Evolutionary conservation across 2,329 filamentous ascomycete species (phyloP), one percentile per base, ranked within the genome.

Genomic region (Xylariaceae sp.): DNA sequence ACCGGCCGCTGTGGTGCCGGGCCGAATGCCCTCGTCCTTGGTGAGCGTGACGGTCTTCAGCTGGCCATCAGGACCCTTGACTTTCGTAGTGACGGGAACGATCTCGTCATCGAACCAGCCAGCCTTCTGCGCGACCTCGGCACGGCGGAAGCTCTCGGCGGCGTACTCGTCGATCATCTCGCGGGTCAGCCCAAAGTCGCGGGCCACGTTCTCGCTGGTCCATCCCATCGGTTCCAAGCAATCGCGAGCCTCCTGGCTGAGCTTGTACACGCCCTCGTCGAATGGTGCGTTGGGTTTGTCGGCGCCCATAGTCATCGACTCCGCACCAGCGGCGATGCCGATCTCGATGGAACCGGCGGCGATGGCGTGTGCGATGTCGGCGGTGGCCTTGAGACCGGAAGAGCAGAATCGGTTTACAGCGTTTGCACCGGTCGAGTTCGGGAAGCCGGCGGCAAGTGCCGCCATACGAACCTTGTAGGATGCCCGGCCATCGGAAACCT

Each of bases 211-310:
- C 78, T 99, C 94, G 55, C 87, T 92, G 2, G 94, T 99, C 83
- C 95, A 95, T 19, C 94, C 94, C 94, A 99, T 99, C 62, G 92
- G 88, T 79, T 91, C 83, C 83, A 92, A 83, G 79, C 91, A 94
- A 75, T 97, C 92, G 44, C 73, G 73, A 0, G 90, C 82, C 68
- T 96, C 89, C 69, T 90, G 87, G 74, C 80, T 87, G 66, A 79
- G 75, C 63, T 75, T 70, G 44, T 89, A 75, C 56, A 97, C 84
- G 59, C 86, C 84, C 60, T 87, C 84, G 70, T 90, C 85, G 73
- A 96, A 94, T 3, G 88, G 85, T 59, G 82, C 72, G 42, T 85
- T 82, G 36, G 90, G 78, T 19, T 80, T 73, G 69, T 92, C 89
- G 48, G 86, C 87, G 55, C 84, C 84, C 5, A 76, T 72, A 5